A percentile compares a stretch with the other conserved stretches of the same genome.
Evolutionary conservation across 345 rosid species (phyloP).

Genomic region (Populus euphratica): DNA sequence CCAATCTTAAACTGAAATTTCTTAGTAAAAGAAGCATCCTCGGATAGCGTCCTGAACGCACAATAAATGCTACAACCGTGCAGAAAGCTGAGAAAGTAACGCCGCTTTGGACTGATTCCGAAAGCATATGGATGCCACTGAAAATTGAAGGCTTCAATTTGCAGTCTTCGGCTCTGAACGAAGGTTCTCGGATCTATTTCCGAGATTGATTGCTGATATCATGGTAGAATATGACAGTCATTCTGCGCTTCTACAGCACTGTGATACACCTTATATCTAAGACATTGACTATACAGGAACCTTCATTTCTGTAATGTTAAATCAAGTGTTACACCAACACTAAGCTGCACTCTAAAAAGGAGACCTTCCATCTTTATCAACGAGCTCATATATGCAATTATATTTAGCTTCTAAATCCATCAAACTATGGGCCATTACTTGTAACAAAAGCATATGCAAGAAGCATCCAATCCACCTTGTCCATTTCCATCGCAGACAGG

Average conservation of each 20-base stretch:
- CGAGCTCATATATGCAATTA: neutral
- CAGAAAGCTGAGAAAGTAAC: too few species aligned
- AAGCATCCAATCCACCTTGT: conserved; percentile 38
- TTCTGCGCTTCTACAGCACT: neutral
- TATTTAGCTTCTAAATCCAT: conserved; percentile 3
- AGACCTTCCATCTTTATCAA: conserved; percentile 6
- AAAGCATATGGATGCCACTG: too few species aligned
- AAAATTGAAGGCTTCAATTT: too few species aligned
- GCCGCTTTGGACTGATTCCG: too few species aligned
- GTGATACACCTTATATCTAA: neutral
- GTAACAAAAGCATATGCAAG: conserved; percentile 45
- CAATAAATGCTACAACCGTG: too few species aligned
- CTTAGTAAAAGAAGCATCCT: too few species aligned
- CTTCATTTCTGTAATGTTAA: neutral
- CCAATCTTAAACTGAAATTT: too few species aligned
- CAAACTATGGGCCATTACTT: conserved; percentile 6
- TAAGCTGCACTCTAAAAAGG: neutral
- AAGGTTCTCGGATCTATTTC: neutral
- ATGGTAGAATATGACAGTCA: neutral
- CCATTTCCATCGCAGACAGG: conserved; percentile 63
- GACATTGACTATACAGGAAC: conserved; percentile 3
- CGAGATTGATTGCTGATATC: neutral
- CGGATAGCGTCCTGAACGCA: too few species aligned
- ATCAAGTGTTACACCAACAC: neutral
- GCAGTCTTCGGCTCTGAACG: neutral